Evolutionary conservation across 148 eudicot species (phyloP).

Genomic region (Camellia lanceoleosa): DNA sequence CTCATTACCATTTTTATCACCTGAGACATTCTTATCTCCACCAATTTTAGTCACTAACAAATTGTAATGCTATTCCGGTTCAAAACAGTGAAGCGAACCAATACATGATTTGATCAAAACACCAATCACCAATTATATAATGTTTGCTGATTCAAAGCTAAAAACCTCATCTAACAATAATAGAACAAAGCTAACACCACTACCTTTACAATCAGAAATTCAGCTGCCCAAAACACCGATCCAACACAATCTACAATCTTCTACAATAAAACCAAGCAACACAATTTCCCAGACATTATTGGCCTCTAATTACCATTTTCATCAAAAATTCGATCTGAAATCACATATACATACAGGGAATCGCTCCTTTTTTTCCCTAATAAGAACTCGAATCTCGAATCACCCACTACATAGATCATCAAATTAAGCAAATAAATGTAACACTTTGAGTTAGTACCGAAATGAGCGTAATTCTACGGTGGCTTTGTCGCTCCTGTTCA

Average conservation of each 20-base stretch:
- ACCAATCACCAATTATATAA: neutral
- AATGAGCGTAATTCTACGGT: slow-evolving; percentile 4
- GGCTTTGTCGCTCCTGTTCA: neutral
- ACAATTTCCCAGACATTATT: neutral
- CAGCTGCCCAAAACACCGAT: neutral
- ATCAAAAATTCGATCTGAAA: neutral
- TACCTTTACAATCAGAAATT: slow-evolving; percentile 4
- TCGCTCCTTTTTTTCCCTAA: neutral
- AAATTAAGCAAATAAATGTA: neutral
- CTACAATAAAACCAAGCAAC: neutral
- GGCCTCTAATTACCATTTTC: neutral
- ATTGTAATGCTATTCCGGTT: neutral
- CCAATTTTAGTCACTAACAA: slow-evolving; percentile 5
- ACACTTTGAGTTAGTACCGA: neutral
- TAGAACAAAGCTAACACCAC: neutral
- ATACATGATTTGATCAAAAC: neutral
- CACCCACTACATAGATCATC: neutral
- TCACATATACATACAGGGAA: neutral
- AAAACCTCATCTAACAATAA: neutral
- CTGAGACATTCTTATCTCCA: neutral
- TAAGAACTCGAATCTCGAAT: neutral
- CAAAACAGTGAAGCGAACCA: neutral
- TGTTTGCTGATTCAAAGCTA: neutral
- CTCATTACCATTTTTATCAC: neutral
- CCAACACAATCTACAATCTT: slow-evolving; percentile 18